phyloP scores from a whole-genome alignment of 2,329 filamentous ascomycete species.

The Sporothrix pseudoabietina region DNA sequence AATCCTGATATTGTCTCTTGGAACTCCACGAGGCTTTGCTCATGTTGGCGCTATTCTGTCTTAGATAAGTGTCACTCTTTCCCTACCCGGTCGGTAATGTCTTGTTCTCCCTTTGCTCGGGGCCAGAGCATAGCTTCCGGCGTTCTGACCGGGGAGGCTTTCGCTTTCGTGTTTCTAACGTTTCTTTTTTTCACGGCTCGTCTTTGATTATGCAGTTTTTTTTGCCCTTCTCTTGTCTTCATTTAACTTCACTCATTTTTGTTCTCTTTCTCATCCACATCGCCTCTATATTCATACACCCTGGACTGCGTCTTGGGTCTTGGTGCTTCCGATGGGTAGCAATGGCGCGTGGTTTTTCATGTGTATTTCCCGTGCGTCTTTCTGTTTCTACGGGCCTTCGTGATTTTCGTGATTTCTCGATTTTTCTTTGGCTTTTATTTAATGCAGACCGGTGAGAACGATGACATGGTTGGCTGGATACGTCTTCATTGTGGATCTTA shows the following conservation, averaged over 20 bases:
- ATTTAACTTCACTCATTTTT: background rate
- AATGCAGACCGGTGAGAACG: slow-evolving; percentile 1
- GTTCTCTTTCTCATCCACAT: background rate
- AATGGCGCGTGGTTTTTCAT: background rate
- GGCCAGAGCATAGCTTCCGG: slow-evolving; percentile 10
- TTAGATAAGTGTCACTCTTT: background rate
- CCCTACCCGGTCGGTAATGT: slow-evolving; percentile 11
- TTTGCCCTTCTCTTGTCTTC: background rate
- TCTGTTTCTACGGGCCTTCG: background rate
- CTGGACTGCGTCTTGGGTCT: slow-evolving; percentile 5
- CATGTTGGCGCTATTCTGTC: background rate
- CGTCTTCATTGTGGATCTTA: background rate
- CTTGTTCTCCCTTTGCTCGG: slow-evolving; percentile 17
- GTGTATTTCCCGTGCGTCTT: background rate
- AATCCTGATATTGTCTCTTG: background rate
- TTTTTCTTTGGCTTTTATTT: slow-evolving; percentile 19
- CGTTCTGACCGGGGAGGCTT: background rate
- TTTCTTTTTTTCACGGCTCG: background rate
- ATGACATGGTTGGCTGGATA: slow-evolving; percentile 17
- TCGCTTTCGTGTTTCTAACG: background rate
- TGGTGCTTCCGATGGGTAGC: slow-evolving; percentile 17
- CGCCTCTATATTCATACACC: slow-evolving; percentile 1
- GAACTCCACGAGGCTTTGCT: slow-evolving; percentile 17
- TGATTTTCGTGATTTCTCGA: background rate
- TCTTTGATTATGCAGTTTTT: background rate